These are phyloP conservation scores for Casuarina glauca DNA, from an alignment of 306 rosid genomes.

Conservation along the genomic window DNA sequence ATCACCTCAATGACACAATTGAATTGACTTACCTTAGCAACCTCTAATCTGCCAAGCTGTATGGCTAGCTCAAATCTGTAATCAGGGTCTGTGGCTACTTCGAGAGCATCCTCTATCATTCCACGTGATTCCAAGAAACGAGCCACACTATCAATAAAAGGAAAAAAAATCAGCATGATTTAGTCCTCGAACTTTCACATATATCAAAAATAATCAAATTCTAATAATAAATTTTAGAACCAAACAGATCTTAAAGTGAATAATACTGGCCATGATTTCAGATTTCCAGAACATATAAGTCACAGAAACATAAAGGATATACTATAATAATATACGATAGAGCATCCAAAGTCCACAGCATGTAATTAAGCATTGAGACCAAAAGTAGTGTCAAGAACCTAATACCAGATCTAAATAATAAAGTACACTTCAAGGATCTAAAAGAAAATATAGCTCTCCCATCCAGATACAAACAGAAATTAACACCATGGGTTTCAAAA, in stretches of 20 bases:
- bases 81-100: constrained; percentile 95
- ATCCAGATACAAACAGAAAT: not conserved
- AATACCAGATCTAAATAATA: not conserved
- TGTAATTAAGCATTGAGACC: not conserved
- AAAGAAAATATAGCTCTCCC: not conserved
- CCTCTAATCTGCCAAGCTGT: constrained; percentile 92
- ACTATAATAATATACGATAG: not conserved
- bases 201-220: not conserved
- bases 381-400: not conserved
- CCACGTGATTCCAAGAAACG: constrained; percentile 98
- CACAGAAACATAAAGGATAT: not conserved
- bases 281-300: not conserved
- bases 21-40: constrained; percentile 71
- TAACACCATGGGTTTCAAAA: not conserved
- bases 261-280: not conserved
- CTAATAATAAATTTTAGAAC: not conserved
- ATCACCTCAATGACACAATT: constrained; percentile 18
- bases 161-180: constrained; percentile 24
- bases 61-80: constrained; percentile 95
- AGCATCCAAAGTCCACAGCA: not conserved
- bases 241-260: not conserved
- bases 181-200: constrained; percentile 1
- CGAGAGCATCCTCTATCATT: constrained; percentile 98
- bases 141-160: constrained; percentile 71
- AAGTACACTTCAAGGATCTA: not conserved